Conservation (phyloP, 768 basidiomycete genomes). For the Cubamyces sp. region DNA sequence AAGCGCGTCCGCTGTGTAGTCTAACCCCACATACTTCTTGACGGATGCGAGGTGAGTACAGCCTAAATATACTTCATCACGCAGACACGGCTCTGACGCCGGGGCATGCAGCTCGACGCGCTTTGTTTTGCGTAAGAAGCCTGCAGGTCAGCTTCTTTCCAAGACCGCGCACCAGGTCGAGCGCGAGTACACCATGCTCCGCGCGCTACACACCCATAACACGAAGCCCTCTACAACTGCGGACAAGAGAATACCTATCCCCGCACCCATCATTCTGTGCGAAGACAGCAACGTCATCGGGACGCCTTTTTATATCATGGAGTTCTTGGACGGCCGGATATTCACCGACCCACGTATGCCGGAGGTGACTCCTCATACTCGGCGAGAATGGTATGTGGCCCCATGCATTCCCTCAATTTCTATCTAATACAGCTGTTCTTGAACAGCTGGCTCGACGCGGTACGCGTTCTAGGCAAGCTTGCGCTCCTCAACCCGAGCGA, state of each 20-base stretch:
- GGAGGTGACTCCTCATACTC: slow-evolving; percentile 61
- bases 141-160: slow-evolving; percentile 84
- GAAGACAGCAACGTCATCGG: slow-evolving; percentile 79
- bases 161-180: slow-evolving; percentile 95
- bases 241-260: slow-evolving; percentile 74
- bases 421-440: background rate
- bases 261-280: slow-evolving; percentile 82
- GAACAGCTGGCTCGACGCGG: slow-evolving; percentile 76
- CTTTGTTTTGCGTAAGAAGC: slow-evolving; percentile 93
- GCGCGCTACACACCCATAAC: slow-evolving; percentile 79
- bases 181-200: slow-evolving; percentile 84
- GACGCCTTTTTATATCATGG: slow-evolving; percentile 96
- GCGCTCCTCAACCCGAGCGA: slow-evolving; percentile 63
- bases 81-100: too few relatives aligned
- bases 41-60: slow-evolving; percentile 68
- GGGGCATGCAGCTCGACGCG: slow-evolving; percentile 36
- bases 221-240: slow-evolving; percentile 49
- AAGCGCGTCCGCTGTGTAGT: slow-evolving; percentile 46
- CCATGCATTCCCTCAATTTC: background rate
- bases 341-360: slow-evolving; percentile 86
- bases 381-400: slow-evolving; percentile 67
- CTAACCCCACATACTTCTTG: slow-evolving; percentile 96
- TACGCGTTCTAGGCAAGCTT: slow-evolving; percentile 70
- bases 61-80: background rate
- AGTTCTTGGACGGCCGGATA: slow-evolving; percentile 91